Conservation (phyloP, 2,329 filamentous ascomycete species). For the Lithohypha guttulata region DNA sequence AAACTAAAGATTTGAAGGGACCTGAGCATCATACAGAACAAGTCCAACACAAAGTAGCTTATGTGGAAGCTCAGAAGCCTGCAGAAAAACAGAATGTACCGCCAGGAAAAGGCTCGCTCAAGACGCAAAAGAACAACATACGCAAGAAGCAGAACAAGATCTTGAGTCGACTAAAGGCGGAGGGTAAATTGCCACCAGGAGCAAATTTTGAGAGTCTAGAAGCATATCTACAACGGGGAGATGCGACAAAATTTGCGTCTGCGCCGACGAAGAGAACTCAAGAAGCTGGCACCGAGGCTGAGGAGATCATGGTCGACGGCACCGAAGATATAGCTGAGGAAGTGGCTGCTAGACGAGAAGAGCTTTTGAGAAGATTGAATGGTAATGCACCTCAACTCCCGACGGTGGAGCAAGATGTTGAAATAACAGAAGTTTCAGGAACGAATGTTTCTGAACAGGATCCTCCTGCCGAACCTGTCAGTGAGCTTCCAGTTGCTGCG, state of each 20-base stretch:
- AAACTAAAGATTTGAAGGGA: not conserved
- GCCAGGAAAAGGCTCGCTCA: slow-evolving; percentile 39
- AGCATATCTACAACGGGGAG: slow-evolving; percentile 24
- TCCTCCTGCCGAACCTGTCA: not conserved
- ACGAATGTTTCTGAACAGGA: not conserved
- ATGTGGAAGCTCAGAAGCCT: not conserved
- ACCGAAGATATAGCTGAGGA: slow-evolving; percentile 24
- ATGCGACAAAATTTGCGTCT: no score
- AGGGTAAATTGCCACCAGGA: slow-evolving; percentile 40
- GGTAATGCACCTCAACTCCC: slow-evolving; percentile 1
- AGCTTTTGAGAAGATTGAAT: slow-evolving; percentile 15
- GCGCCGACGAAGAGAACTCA: no score
- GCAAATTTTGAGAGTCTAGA: slow-evolving; percentile 43
- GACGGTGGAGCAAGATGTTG: not conserved
- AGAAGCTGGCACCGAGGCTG: slow-evolving; percentile 8
- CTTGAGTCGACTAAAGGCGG: slow-evolving; percentile 42
- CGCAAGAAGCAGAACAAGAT: slow-evolving; percentile 41
- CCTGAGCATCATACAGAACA: not conserved
- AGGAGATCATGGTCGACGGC: slow-evolving; percentile 18
- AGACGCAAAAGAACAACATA: slow-evolving; percentile 46
- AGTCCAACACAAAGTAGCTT: not conserved
- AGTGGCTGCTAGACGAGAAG: slow-evolving; percentile 42
- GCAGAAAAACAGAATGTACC: slow-evolving; percentile 16
- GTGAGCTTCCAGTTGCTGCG: not conserved
- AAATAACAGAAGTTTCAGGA: not conserved